Conservation (phyloP, 306 rosid genomes). For the Begonia peltatifolia region DNA sequence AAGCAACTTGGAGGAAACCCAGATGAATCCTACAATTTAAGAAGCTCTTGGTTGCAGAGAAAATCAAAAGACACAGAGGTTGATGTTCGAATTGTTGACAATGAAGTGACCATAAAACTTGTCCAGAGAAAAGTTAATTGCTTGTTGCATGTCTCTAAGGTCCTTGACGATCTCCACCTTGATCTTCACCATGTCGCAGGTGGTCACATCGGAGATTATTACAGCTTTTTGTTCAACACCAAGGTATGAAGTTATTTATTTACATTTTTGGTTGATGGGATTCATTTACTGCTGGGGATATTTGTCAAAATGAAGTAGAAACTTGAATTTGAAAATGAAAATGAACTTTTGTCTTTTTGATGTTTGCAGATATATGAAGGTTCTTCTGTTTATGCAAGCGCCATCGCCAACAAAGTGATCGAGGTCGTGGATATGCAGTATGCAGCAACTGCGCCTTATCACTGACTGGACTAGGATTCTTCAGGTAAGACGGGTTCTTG, state of each 20-base stretch:
- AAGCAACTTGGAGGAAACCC: too few species aligned
- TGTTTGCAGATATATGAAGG: conserved; percentile 39
- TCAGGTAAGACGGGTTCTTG: too few species aligned
- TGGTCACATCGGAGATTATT: conserved; percentile 77
- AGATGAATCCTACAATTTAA: conserved; percentile 10
- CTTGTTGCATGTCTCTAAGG: conserved; percentile 43
- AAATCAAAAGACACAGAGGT: conserved; percentile 79
- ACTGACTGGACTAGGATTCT: not conserved
- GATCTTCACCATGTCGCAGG: conserved; percentile 84
- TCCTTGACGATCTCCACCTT: conserved; percentile 57
- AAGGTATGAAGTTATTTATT: conserved; percentile 28
- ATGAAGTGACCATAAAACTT: conserved; percentile 62
- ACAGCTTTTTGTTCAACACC: conserved; percentile 65
- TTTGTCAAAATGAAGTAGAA: too few species aligned
- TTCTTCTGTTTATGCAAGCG: conserved; percentile 42
- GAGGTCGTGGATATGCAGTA: conserved; percentile 40
- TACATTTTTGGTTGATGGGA: too few species aligned
- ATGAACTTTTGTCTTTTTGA: conserved; percentile 1
- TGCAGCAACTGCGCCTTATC: conserved; percentile 11
- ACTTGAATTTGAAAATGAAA: too few species aligned
- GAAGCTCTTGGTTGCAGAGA: conserved; percentile 94
- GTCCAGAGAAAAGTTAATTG: conserved; percentile 59
- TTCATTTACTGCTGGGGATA: too few species aligned
- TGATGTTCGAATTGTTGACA: conserved; percentile 56
- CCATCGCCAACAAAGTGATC: conserved; percentile 43